A percentile compares a stretch with the other conserved stretches of the same genome.
Conservation (phyloP, 352 stramenopile genomes). For the Pythium dissimile region DNA sequence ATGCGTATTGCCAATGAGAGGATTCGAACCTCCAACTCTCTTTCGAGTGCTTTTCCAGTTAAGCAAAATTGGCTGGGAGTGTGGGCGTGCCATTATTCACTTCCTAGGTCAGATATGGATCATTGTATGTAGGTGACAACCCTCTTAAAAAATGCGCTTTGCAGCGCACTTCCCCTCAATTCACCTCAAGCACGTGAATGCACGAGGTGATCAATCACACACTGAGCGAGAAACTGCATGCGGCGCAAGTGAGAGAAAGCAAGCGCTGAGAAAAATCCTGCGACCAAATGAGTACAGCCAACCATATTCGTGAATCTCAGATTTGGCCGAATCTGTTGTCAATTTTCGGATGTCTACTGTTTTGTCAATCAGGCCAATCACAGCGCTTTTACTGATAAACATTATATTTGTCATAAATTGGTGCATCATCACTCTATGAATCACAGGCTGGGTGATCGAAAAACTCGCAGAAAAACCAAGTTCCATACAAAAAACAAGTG, state of each 20-base stretch:
- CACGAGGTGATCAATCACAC: conserved; percentile 3
- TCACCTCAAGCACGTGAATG: background rate
- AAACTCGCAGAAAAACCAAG: background rate
- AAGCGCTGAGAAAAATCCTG: too few relatives aligned
- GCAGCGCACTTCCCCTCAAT: conserved; percentile 1
- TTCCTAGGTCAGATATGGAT: conserved; percentile 3
- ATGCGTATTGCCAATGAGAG: conserved; percentile 8
- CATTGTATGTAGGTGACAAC: background rate
- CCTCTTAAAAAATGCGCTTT: conserved; percentile 4
- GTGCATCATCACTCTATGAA: background rate
- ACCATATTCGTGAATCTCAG: background rate
- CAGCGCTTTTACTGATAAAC: too few relatives aligned
- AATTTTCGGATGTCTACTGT: background rate
- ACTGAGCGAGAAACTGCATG: background rate
- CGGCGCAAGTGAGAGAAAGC: too few relatives aligned
- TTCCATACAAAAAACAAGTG: conserved; percentile 3
- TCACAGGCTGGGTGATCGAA: background rate
- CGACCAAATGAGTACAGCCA: too few relatives aligned
- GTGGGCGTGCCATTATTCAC: conserved; percentile 2
- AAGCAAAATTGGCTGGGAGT: conserved; percentile 3
- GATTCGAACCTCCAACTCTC: conserved; percentile 7
- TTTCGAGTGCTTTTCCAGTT: conserved; percentile 3
- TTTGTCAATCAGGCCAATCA: too few relatives aligned
- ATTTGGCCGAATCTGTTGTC: background rate
- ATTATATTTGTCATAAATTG: background rate